These are phyloP conservation scores for Pythium vanterpoolii DNA, from an alignment of 352 stramenopile species.

Conservation along the genomic window DNA sequence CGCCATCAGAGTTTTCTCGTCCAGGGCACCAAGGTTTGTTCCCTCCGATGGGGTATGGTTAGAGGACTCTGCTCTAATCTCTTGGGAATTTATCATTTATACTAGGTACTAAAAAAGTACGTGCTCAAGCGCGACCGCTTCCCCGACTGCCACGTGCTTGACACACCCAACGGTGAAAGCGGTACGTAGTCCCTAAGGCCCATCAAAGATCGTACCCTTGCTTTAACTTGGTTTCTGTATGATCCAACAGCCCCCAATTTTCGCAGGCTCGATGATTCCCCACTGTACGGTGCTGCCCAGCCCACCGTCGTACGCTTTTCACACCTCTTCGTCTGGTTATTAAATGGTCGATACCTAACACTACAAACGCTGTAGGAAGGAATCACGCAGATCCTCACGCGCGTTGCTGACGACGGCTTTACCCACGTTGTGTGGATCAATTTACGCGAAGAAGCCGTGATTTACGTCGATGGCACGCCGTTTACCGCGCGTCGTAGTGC, in stretches of 20 bases:
- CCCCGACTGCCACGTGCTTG: conserved; percentile 71
- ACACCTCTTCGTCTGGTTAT: not conserved
- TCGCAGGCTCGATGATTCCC: conserved; percentile 56
- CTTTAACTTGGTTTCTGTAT: not conserved
- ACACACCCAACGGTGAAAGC: conserved; percentile 57
- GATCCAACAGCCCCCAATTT: conserved; percentile 69
- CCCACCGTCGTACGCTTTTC: conserved; percentile 49
- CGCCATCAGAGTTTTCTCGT: conserved; percentile 56
- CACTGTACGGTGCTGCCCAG: conserved; percentile 72
- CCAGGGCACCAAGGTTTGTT: conserved; percentile 69
- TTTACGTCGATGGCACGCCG: conserved; percentile 73
- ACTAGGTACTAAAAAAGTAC: conserved; percentile 72
- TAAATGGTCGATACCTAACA: not conserved
- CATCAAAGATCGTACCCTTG: not conserved
- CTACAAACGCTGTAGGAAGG: conserved; percentile 50
- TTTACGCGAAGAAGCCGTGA: conserved; percentile 78
- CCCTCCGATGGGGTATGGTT: too few relatives aligned
- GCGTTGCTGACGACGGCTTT: conserved; percentile 67
- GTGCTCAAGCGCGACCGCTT: conserved; percentile 83
- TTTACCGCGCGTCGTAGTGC: conserved; percentile 71
- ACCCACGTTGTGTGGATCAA: conserved; percentile 84
- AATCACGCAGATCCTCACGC: conserved; percentile 68
- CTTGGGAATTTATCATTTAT: too few relatives aligned
- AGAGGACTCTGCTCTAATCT: too few relatives aligned
- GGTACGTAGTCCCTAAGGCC: conserved; percentile 22